Conservation (phyloP, 306 rosid species). For the Castanospermum australe region DNA sequence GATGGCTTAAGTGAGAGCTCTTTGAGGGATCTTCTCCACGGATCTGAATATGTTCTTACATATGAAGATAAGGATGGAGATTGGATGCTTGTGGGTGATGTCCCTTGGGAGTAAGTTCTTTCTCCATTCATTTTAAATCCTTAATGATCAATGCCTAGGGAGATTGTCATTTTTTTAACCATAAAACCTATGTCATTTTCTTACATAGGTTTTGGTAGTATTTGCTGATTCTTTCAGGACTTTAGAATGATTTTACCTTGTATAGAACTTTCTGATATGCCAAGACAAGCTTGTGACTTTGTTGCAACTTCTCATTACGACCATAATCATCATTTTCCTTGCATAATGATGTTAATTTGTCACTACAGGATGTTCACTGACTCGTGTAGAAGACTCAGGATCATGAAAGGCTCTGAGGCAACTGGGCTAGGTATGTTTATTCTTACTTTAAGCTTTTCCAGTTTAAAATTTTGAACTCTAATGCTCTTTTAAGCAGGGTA, state of each 20-base stretch:
- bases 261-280: neutral
- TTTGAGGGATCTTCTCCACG: conserved; percentile 80
- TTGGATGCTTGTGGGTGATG: conserved; percentile 99
- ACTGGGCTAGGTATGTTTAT: conserved; percentile 75
- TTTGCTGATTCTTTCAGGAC: neutral
- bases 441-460: neutral
- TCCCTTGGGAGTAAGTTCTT: conserved; percentile 89
- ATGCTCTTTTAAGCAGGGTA: neutral
- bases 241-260: neutral
- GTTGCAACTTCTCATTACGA: neutral
- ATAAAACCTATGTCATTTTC: too few relatives aligned
- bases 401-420: conserved; percentile 94
- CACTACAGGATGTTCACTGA: conserved; percentile 29
- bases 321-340: neutral
- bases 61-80: conserved; percentile 96
- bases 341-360: neutral
- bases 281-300: neutral
- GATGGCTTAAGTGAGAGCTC: conserved; percentile 79
- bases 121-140: conserved; percentile 13
- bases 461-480: neutral
- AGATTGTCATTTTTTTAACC: too few relatives aligned
- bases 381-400: conserved; percentile 48
- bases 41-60: conserved; percentile 86
- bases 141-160: neutral
- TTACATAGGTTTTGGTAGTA: too few relatives aligned